Conservation (phyloP, 129 eudicot genomes). For the Lactuca saligna region DNA sequence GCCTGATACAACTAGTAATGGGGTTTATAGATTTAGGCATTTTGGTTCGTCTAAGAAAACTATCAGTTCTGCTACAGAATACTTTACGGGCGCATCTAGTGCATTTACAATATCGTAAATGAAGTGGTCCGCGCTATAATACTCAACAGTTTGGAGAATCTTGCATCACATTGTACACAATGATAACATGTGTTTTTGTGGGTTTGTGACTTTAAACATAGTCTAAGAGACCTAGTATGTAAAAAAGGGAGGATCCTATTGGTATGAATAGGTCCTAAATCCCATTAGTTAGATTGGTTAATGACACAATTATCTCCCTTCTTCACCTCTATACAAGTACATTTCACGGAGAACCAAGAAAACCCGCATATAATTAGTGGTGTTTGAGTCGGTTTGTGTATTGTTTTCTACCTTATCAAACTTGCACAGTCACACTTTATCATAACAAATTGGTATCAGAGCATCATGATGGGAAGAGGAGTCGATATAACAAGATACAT, state of each 20-base stretch:
- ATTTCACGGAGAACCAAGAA: neutral
- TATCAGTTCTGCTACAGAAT: constrained; percentile 24
- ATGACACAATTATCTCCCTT: neutral
- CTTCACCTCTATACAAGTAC: no score
- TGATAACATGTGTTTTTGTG: no score
- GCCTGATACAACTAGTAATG: constrained; percentile 41
- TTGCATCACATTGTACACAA: no score
- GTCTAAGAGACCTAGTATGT: no score
- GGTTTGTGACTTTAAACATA: no score
- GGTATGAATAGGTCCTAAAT: neutral
- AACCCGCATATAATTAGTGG: no score
- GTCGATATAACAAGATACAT: no score
- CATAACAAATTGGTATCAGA: no score
- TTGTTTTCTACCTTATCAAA: no score
- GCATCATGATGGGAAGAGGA: no score
- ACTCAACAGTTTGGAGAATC: neutral
- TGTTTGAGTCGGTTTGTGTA: no score
- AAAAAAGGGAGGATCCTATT: neutral
- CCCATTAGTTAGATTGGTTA: neutral
- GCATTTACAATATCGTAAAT: constrained; percentile 48
- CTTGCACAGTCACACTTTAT: no score
- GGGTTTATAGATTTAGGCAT: constrained; percentile 66
- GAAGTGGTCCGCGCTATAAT: neutral
- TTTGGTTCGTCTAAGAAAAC: constrained; percentile 56
- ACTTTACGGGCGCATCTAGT: constrained; percentile 62